Evolutionary conservation across 768 basidiomycete genomes (phyloP).

Genomic region (Galerina sulciceps): DNA sequence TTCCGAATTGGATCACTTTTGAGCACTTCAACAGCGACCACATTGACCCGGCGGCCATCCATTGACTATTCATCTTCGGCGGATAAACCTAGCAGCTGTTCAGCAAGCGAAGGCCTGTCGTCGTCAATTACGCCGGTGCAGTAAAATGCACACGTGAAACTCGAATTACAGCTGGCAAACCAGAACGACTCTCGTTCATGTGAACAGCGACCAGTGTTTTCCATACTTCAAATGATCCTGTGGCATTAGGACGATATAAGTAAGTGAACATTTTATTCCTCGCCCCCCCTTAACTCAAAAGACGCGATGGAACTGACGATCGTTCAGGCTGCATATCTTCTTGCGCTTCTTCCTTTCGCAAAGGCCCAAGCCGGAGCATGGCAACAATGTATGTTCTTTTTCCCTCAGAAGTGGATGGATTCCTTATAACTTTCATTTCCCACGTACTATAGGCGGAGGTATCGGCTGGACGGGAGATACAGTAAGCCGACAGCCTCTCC

Average conservation of each 20-base stretch:
- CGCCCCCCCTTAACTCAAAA: too few relatives aligned
- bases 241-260: too few relatives aligned
- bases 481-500: slow-evolving; percentile 13
- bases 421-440: background rate
- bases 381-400: slow-evolving; percentile 21
- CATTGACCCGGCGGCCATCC: background rate
- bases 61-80: background rate
- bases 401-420: background rate
- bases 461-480: slow-evolving; percentile 32
- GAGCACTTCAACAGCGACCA: background rate
- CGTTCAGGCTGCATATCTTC: slow-evolving; percentile 11
- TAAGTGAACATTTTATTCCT: too few relatives aligned
- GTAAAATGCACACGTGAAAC: background rate
- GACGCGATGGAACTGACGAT: slow-evolving; percentile 5
- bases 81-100: background rate
- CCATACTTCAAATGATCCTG: too few relatives aligned
- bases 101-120: background rate
- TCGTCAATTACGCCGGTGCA: background rate
- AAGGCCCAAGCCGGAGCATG: slow-evolving; percentile 23
- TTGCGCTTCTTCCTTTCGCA: slow-evolving; percentile 10
- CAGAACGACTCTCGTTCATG: background rate
- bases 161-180: background rate
- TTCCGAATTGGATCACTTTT: background rate
- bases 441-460: slow-evolving; percentile 22
- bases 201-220: background rate